Evolutionary conservation across 257 asterid species (phyloP).

Genomic region (Penstemon newberryi): DNA sequence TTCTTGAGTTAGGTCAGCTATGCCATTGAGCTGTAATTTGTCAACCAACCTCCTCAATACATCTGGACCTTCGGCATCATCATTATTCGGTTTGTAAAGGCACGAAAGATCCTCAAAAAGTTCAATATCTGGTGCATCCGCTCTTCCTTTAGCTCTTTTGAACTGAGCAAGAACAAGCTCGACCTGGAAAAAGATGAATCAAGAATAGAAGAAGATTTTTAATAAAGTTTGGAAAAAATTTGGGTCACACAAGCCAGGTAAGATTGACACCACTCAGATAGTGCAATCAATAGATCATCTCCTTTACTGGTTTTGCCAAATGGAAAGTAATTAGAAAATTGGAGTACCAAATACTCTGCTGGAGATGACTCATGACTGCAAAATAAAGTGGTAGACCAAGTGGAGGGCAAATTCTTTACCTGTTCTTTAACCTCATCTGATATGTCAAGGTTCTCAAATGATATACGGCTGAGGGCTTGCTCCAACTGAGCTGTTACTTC

Average conservation of each 20-base stretch:
- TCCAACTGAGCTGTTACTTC: conserved; percentile 79
- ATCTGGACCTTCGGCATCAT: conserved; percentile 47
- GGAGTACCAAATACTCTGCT: conserved; percentile 12
- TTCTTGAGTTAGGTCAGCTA: conserved; percentile 86
- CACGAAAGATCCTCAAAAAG: conserved; percentile 73
- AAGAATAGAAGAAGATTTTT: not conserved
- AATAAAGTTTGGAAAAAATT: conserved; percentile 1
- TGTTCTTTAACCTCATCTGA: conserved; percentile 98
- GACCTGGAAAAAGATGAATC: conserved; percentile 48
- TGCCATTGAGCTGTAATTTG: conserved; percentile 74
- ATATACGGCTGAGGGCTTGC: conserved; percentile 75
- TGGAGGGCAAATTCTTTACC: conserved; percentile 39
- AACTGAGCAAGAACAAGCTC: conserved; percentile 98
- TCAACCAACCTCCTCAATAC: conserved; percentile 67
- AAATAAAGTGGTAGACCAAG: not conserved
- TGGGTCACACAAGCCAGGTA: not conserved
- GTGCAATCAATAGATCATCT: conserved; percentile 21
- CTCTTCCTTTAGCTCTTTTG: conserved; percentile 94
- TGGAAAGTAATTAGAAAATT: conserved; percentile 18
- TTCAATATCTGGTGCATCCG: conserved; percentile 70
- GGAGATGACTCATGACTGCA: conserved; percentile 15
- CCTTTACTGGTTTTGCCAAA: conserved; percentile 11
- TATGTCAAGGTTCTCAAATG: conserved; percentile 79
- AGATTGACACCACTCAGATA: conserved; percentile 4
- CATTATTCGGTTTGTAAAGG: conserved; percentile 50